These are phyloP conservation scores for Hanseniaspora valbyensis DNA, from an alignment of 805 yeast species.

Conservation along the genomic window DNA sequence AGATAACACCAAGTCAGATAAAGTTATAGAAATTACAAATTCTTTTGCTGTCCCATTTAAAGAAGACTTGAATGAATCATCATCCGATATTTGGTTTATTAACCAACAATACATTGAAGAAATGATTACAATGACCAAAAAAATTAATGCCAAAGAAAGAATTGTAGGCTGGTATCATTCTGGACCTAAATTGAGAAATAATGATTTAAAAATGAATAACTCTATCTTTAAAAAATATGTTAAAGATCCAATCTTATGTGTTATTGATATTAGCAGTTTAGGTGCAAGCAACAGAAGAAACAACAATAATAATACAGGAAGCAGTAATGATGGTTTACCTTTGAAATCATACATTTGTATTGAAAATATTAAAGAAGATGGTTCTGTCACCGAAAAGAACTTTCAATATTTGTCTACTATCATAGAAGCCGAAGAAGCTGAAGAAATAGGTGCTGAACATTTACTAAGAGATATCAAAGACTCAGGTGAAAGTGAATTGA, in stretches of 20 bases:
- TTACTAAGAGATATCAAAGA: constrained; percentile 86
- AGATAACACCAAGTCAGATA: constrained; percentile 42
- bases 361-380: constrained; percentile 93
- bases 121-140: constrained; percentile 96
- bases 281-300: not conserved
- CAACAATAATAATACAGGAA: not conserved
- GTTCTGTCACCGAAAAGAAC: constrained; percentile 82
- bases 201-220: constrained; percentile 75
- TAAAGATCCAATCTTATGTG: constrained; percentile 63
- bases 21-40: constrained; percentile 64
- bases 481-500: constrained; percentile 88
- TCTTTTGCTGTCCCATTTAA: constrained; percentile 96
- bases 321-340: constrained; percentile 52
- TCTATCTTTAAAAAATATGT: constrained; percentile 79
- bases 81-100: constrained; percentile 82
- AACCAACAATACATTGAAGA: constrained; percentile 93
- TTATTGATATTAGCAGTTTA: constrained; percentile 80
- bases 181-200: constrained; percentile 81
- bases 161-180: constrained; percentile 99
- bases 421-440: constrained; percentile 97
- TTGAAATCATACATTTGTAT: constrained; percentile 90
- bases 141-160: constrained; percentile 93
- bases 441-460: constrained; percentile 98
- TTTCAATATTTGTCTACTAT: constrained; percentile 86
- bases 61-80: constrained; percentile 72